Evolutionary conservation across 345 rosid genomes (phyloP), one percentile per base, ranked within the genome.

Genomic region (Syzygium grande): DNA sequence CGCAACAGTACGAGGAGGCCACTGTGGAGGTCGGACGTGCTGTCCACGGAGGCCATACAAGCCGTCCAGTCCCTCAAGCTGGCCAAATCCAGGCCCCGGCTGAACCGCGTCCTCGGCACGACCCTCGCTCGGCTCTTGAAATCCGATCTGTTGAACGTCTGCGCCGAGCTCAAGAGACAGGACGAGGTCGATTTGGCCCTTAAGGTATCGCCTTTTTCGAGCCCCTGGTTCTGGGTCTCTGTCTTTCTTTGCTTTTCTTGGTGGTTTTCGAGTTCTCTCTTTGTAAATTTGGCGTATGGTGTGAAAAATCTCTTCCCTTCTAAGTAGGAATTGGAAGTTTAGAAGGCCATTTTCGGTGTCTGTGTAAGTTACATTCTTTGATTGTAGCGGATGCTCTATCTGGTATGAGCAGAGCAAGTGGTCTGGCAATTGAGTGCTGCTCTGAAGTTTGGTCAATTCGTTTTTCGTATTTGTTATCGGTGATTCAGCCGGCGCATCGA

Each of bases 31-130:
- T 86, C 94, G 17, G 91, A 92, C 84, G 89, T 93, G 87, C 84
- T 91, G 56, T 90, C 94, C 51, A 89, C 88, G 17, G 95, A 94
- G 90, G 94, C 96, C 80, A 94, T 93, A 27, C 94, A 93, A 87
- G 95, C 91, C 11, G 88, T 94, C 68, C 95, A 94, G 49, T 89
- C 95, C 85, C 91, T 94, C 87, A 94, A 93, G 90, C 84, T 93
- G 56, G 94, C 95, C 52, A 46, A 38, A 34, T 92, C 94, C 63
- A 58, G 85, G 53, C 87, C 89, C 73, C 91, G 89, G 89, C 59
- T 92, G 56, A 89, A 88, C 21, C 84, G 86, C 41, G 91, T 92
- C 59, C 87, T 93, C 54, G 51, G 87, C 5, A 59, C 34, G 46
- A 93, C 88, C 86, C 87, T 94, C 87, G 86, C 90, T 73, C 91